A percentile compares a stretch with the other conserved stretches of the same genome.
These are phyloP conservation scores for Gautieria morchelliformis DNA, from an alignment of 768 basidiomycete species.

Conservation along the genomic window DNA sequence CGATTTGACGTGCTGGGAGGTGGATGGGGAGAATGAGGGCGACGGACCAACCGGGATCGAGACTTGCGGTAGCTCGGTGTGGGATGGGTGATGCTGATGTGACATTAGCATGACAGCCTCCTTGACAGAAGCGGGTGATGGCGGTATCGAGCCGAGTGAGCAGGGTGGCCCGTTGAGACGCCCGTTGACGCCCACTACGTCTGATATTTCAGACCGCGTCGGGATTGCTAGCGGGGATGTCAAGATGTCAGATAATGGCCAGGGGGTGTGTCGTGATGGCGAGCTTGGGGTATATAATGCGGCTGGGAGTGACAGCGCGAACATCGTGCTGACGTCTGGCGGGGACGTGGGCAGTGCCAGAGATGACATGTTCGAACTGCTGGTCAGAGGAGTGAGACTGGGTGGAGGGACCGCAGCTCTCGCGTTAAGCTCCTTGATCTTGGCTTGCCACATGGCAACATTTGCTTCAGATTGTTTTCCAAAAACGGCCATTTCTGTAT, in stretches of 20 bases:
- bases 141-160: not conserved
- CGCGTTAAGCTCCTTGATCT: conserved; percentile 27
- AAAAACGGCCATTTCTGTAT: conserved; percentile 57
- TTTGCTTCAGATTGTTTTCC: conserved; percentile 61
- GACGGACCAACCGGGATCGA: not conserved
- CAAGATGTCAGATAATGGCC: not conserved
- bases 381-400: not conserved
- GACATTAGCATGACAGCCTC: not conserved
- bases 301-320: conserved; percentile 5
- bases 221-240: not conserved
- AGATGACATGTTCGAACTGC: not conserved
- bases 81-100: not conserved
- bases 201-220: not conserved
- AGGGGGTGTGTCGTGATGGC: not conserved
- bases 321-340: conserved; percentile 7
- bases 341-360: not conserved
- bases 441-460: conserved; percentile 56
- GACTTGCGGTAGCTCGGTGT: conserved; percentile 7
- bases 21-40: not conserved
- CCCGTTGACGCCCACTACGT: not conserved
- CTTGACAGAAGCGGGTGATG: not conserved
- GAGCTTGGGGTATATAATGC: not conserved
- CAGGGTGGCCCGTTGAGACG: not conserved
- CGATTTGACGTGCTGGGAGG: not conserved
- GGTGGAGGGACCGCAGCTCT: not conserved